Evolutionary conservation across 1,284 basidiomycete species (phyloP).

Genomic region (Ganoderma resinaceum): DNA sequence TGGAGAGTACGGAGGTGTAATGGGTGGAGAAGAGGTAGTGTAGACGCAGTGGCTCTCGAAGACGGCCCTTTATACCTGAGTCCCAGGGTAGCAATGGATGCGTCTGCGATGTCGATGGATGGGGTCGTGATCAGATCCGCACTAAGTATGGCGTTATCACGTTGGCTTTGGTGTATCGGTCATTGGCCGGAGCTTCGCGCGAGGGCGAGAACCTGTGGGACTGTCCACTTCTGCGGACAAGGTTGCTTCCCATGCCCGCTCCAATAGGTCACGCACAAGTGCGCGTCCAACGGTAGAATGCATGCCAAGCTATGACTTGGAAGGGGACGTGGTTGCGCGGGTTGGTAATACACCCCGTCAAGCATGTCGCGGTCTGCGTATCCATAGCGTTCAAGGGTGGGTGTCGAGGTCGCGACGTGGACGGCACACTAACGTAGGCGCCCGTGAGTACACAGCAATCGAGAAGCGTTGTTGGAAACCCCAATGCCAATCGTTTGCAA

Average conservation of each 20-base stretch:
- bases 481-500: background rate
- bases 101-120: constrained; percentile 5
- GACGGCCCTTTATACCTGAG: background rate
- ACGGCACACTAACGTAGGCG: too few species aligned
- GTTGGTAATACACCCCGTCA: background rate
- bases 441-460: background rate
- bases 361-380: background rate
- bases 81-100: background rate
- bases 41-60: background rate
- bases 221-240: background rate
- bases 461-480: background rate
- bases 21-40: background rate
- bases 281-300: background rate
- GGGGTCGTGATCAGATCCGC: constrained; percentile 1
- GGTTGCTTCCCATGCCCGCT: background rate
- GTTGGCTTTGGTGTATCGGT: background rate
- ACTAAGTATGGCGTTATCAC: constrained; percentile 1
- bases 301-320: background rate
- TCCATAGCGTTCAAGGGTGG: background rate
- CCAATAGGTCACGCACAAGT: background rate
- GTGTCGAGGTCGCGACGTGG: background rate
- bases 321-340: background rate
- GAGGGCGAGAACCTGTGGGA: background rate
- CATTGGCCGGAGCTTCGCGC: background rate
- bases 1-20: background rate